Conservation (phyloP, 768 basidiomycete genomes). For the Termitomyces sp. region DNA sequence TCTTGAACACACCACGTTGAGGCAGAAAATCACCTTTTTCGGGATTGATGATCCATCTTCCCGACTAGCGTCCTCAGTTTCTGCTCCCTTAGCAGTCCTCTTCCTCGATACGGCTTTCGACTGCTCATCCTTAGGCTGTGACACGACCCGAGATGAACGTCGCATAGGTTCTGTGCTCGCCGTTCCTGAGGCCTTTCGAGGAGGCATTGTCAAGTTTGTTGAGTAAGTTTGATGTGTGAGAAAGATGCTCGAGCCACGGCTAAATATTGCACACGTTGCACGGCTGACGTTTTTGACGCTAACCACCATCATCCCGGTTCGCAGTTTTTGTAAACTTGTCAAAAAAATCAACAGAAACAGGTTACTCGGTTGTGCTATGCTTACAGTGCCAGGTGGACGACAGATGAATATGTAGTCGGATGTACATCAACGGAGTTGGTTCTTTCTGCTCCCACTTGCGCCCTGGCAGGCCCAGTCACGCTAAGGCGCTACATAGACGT, state of each 20-base stretch:
- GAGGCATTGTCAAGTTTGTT: constrained; percentile 22
- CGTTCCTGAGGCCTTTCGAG: constrained; percentile 28
- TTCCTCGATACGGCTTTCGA: constrained; percentile 32
- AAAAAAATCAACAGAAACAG: not conserved
- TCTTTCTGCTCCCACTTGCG: not conserved
- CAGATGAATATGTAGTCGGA: not conserved
- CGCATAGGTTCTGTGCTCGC: constrained; percentile 36
- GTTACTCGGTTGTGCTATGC: not conserved
- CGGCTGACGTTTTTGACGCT: not conserved
- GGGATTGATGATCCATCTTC: constrained; percentile 27
- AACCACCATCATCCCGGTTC: not conserved
- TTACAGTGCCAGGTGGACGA: not conserved
- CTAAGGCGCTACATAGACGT: not conserved
- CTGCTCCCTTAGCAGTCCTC: constrained; percentile 27
- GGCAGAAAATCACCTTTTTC: constrained; percentile 31
- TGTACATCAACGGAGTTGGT: not conserved
- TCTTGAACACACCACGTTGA: not conserved
- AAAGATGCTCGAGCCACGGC: not conserved
- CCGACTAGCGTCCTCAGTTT: constrained; percentile 26
- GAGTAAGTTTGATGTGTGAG: constrained; percentile 10
- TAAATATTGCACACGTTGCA: not conserved
- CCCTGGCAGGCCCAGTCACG: not conserved
- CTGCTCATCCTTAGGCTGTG: constrained; percentile 33
- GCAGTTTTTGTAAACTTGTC: not conserved
- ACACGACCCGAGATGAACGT: constrained; percentile 52